phyloP scores from a whole-genome alignment of 371 early-diverging fungal genomes.

The Haplosporangium sp. region DNA sequence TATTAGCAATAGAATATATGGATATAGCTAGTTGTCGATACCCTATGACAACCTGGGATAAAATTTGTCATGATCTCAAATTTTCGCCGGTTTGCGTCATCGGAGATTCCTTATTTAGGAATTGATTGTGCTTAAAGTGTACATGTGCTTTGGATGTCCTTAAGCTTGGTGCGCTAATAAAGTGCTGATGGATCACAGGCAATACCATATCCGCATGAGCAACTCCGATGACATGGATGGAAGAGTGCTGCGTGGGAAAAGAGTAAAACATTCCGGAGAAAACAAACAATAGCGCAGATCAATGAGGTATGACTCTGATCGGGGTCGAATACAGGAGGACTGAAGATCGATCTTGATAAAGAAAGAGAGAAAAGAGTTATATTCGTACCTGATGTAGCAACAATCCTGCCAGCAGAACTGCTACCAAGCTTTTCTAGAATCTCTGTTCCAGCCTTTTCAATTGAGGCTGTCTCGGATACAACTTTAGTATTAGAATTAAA shows the following conservation, averaged over 20 bases:
- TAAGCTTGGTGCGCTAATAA: no score
- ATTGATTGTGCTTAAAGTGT: conserved; percentile 15
- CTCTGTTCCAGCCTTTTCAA: conserved; percentile 42
- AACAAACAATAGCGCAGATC: no score
- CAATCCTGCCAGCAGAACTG: conserved; percentile 27
- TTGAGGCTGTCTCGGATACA: neutral
- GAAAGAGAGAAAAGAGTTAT: neutral
- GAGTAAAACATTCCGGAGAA: no score
- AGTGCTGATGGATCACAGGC: no score
- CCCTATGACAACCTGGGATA: no score
- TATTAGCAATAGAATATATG: neutral
- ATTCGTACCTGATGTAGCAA: conserved; percentile 32
- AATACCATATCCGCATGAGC: no score
- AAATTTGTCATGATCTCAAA: no score
- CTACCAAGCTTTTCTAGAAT: conserved; percentile 39
- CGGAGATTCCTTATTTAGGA: conserved; percentile 16
- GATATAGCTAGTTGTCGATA: neutral
- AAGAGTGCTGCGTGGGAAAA: no score
- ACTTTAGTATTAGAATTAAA: conserved; percentile 9
- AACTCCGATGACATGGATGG: no score
- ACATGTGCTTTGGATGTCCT: neutral
- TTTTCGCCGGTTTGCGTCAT: no score
- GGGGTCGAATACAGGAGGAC: no score
- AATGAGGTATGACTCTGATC: no score
- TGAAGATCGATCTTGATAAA: neutral